A percentile compares a stretch with the other conserved stretches of the same genome.
These are phyloP conservation scores for Mycena belliarum DNA, from an alignment of 768 basidiomycete species.

Conservation along the genomic window DNA sequence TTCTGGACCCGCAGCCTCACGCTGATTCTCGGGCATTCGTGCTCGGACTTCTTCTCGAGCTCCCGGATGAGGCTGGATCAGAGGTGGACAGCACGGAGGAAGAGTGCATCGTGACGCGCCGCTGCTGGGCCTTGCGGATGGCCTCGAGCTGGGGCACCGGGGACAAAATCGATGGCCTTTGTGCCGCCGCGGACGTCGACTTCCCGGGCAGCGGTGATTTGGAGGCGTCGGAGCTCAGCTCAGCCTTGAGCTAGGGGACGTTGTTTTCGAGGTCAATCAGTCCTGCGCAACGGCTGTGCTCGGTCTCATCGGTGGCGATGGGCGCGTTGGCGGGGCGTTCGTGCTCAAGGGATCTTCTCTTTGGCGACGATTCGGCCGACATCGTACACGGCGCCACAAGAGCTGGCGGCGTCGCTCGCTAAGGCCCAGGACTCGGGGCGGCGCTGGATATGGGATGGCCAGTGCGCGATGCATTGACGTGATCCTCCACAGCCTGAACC, in stretches of 20 bases:
- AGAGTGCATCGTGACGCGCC: slow-evolving; percentile 55
- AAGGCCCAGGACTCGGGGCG: too few relatives aligned
- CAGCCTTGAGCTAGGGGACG: slow-evolving; percentile 96
- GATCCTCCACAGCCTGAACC: too few relatives aligned
- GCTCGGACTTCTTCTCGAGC: slow-evolving; percentile 99
- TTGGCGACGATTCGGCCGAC: too few relatives aligned
- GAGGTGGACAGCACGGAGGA: not conserved
- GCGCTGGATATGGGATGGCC: too few relatives aligned
- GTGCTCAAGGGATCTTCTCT: too few relatives aligned
- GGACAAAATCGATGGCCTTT: slow-evolving; percentile 97
- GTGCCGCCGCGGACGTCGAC: slow-evolving; percentile 99
- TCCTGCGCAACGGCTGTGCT: slow-evolving; percentile 89
- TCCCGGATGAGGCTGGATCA: slow-evolving; percentile 88
- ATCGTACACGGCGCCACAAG: too few relatives aligned
- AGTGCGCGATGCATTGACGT: too few relatives aligned
- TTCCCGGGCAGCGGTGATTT: slow-evolving; percentile 98
- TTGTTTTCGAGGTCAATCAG: slow-evolving; percentile 97
- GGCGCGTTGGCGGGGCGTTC: slow-evolving; percentile 98
- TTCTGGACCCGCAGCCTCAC: too few relatives aligned
- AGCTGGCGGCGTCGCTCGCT: too few relatives aligned
- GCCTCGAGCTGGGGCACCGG: slow-evolving; percentile 97
- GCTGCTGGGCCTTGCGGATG: slow-evolving; percentile 96
- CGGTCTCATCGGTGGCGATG: slow-evolving; percentile 87
- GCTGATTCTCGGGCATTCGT: too few relatives aligned
- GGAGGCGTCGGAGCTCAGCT: slow-evolving; percentile 92